A percentile compares a stretch with the other conserved stretches of the same genome.
Conservation (phyloP, 116 monocot genomes). For the Phalaenopsis hybrid region DNA sequence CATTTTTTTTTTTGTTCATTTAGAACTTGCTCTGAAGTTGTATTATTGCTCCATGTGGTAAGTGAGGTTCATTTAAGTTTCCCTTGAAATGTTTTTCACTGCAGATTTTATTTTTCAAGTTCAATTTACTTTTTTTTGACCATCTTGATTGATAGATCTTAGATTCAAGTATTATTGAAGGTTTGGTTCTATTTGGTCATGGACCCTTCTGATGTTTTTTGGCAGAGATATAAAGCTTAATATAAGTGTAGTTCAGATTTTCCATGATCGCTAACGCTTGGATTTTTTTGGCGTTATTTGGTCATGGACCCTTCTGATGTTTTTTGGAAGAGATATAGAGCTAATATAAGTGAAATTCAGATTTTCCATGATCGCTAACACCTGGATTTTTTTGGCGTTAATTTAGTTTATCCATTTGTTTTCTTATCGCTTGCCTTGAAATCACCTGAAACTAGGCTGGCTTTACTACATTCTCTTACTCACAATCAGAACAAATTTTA, state of each 20-base stretch:
- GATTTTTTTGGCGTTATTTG: too few relatives aligned
- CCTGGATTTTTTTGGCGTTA: background rate
- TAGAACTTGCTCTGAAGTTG: background rate
- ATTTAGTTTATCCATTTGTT: background rate
- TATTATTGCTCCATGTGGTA: background rate
- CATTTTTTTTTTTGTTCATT: background rate
- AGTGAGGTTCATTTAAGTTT: background rate
- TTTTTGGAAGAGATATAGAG: too few relatives aligned
- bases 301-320: too few relatives aligned
- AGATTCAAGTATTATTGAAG: background rate
- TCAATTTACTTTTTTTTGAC: background rate
- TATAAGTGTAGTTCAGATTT: background rate
- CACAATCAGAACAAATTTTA: background rate
- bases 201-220: background rate
- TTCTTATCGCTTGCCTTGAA: background rate
- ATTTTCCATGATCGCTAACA: too few relatives aligned
- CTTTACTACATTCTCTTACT: background rate
- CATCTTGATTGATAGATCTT: background rate
- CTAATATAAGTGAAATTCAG: too few relatives aligned
- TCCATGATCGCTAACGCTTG: background rate
- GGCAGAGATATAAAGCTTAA: background rate
- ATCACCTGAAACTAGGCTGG: background rate
- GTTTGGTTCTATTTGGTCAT: background rate
- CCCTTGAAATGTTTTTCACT: background rate
- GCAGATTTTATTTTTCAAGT: background rate